Conservation (phyloP, 441 rosid genomes). For the Lepidium campestre region DNA sequence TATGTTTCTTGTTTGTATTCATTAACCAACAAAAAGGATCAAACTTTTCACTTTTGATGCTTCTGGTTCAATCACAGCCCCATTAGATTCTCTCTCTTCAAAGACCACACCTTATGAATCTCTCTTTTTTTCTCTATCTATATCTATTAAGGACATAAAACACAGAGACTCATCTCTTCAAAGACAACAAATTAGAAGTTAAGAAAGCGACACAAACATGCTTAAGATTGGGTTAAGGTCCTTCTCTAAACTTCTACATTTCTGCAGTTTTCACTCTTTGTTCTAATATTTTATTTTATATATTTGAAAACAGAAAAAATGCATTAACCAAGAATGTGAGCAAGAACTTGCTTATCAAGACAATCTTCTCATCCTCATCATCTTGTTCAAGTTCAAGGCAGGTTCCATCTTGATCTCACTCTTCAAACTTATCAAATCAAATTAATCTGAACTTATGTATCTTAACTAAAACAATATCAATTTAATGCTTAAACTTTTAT, state of each 20-base stretch:
- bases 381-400: conserved; percentile 17
- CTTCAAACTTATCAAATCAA: background rate
- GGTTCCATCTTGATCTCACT: background rate
- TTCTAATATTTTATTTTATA: background rate
- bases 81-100: conserved; percentile 16
- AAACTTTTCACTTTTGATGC: conserved; percentile 1
- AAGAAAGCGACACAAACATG: conserved; percentile 11
- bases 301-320: conserved; percentile 9
- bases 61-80: conserved; percentile 21
- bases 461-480: background rate
- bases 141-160: background rate
- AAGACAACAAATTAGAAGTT: background rate
- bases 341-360: conserved; percentile 4
- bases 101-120: conserved; percentile 5
- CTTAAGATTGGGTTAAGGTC: conserved; percentile 21
- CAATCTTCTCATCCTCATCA: conserved; percentile 25
- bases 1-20: conserved; percentile 8
- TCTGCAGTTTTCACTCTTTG: background rate
- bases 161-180: conserved; percentile 4
- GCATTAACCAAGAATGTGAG: conserved; percentile 13
- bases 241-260: background rate
- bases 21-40: background rate
- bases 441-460: background rate
- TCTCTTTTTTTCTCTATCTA: background rate
- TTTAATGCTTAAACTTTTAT: background rate